Conservation (phyloP, 2,329 filamentous ascomycete genomes). For the Pseudomassariella vexata region DNA sequence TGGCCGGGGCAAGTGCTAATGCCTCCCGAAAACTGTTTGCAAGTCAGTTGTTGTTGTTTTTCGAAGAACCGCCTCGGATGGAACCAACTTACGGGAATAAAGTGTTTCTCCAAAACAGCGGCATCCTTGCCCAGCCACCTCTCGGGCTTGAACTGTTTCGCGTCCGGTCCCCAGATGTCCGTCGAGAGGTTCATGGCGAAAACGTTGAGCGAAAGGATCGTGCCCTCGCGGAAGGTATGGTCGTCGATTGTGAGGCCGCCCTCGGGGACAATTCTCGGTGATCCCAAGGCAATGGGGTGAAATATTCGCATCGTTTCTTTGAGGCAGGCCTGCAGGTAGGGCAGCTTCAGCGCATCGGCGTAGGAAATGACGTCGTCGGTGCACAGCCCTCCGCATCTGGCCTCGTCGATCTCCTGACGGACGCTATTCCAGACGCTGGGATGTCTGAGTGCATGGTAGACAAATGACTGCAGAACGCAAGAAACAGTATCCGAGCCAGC, state of each 20-base stretch:
- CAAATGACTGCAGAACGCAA: background rate
- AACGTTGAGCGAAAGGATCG: constrained; percentile 15
- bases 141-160: constrained; percentile 5
- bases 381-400: background rate
- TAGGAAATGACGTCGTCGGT: too few species aligned
- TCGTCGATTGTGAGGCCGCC: constrained; percentile 19
- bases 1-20: constrained; percentile 14
- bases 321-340: too few species aligned
- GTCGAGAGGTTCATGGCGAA: constrained; percentile 20
- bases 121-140: constrained; percentile 3
- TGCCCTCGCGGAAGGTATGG: constrained; percentile 20
- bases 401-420: background rate
- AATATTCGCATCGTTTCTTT: background rate
- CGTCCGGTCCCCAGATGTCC: constrained; percentile 13
- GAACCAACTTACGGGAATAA: background rate
- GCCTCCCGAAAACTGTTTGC: constrained; percentile 11
- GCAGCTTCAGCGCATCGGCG: too few species aligned
- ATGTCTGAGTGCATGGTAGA: constrained; percentile 3
- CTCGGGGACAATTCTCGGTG: constrained; percentile 18
- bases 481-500: constrained; percentile 1
- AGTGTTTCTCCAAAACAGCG: constrained; percentile 3
- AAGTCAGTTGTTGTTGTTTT: too few species aligned
- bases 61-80: too few species aligned
- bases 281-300: constrained; percentile 9
- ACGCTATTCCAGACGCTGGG: constrained; percentile 1